A percentile compares a stretch with the other conserved stretches of the same genome.
phyloP scores from a whole-genome alignment of 108 stramenopile species.

The Aureococcus anophagefferens region DNA sequence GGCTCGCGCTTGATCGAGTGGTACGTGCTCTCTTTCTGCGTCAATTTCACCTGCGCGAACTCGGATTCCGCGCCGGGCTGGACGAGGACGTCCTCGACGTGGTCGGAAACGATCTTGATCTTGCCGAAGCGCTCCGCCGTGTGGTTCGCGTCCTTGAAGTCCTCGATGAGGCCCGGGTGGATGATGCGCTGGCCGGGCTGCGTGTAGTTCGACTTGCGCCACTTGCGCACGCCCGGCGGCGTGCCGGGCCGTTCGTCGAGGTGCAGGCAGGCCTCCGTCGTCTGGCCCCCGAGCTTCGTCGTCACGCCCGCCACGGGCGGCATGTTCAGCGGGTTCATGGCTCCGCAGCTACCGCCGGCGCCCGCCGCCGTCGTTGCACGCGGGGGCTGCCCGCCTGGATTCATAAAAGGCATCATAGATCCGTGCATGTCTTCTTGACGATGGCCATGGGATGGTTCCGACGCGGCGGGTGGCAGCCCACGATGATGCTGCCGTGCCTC shows the following conservation, averaged over 20 bases:
- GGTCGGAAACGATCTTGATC: background rate
- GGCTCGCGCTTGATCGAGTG: slow-evolving; percentile 36
- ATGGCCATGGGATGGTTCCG: too few species aligned
- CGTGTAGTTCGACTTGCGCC: slow-evolving; percentile 19
- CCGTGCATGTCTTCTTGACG: too few species aligned
- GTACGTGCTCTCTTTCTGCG: slow-evolving; percentile 30
- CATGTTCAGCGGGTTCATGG: too few species aligned
- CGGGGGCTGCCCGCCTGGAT: too few species aligned
- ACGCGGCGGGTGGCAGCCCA: too few species aligned
- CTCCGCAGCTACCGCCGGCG: too few species aligned
- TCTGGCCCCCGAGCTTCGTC: background rate
- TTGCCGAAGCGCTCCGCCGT: slow-evolving; percentile 17
- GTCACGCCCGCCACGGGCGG: background rate
- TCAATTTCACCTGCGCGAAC: slow-evolving; percentile 24
- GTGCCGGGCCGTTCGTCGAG: background rate
- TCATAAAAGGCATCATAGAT: too few species aligned
- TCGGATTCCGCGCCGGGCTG: slow-evolving; percentile 14
- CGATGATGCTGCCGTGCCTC: too few species aligned
- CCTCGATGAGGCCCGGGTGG: slow-evolving; percentile 21
- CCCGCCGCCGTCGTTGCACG: too few species aligned
- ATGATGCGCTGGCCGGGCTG: slow-evolving; percentile 22
- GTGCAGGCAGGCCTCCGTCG: background rate
- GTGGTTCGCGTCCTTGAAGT: slow-evolving; percentile 4
- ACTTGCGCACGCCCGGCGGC: slow-evolving; percentile 10
- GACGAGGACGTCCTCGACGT: slow-evolving; percentile 13